Percentiles rank a stretch among this genome's conserved stretches.
phyloP scores from a whole-genome alignment of 2,329 filamentous ascomycete species.

The Colletotrichum filicis region DNA sequence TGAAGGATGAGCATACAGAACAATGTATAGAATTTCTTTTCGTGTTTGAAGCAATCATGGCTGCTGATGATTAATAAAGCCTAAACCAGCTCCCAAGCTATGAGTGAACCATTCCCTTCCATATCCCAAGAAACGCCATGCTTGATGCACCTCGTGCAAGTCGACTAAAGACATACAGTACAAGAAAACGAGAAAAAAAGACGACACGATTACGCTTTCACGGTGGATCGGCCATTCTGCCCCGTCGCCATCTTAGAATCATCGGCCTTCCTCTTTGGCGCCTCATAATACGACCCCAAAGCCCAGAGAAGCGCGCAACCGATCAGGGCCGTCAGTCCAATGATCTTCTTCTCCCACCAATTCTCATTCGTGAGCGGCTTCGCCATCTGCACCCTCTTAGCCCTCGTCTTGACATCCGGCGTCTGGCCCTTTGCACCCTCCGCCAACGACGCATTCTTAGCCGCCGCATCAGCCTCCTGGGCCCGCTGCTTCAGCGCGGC shows the following conservation, averaged over 20 bases:
- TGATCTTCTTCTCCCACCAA: slow-evolving; percentile 74
- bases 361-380: slow-evolving; percentile 73
- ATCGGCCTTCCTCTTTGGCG: slow-evolving; percentile 33
- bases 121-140: slow-evolving; percentile 24
- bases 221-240: slow-evolving; percentile 6
- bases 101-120: not conserved
- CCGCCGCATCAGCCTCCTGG: slow-evolving; percentile 53
- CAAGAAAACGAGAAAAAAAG: not conserved
- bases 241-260: not conserved
- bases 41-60: not conserved
- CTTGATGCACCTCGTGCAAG: slow-evolving; percentile 4
- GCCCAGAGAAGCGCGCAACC: slow-evolving; percentile 71
- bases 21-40: not conserved
- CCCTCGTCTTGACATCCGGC: slow-evolving; percentile 35
- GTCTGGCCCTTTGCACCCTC: slow-evolving; percentile 10
- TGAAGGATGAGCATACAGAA: not conserved
- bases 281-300: slow-evolving; percentile 63
- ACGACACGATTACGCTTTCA: not conserved
- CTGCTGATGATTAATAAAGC: not conserved
- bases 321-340: slow-evolving; percentile 70
- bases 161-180: not conserved
- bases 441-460: slow-evolving; percentile 35
- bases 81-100: not conserved
- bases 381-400: slow-evolving; percentile 42
- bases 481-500: slow-evolving; percentile 62